Base-by-base conservation (phyloP, 345 rosid genomes). In the Raphanus raphanistrum region DNA sequence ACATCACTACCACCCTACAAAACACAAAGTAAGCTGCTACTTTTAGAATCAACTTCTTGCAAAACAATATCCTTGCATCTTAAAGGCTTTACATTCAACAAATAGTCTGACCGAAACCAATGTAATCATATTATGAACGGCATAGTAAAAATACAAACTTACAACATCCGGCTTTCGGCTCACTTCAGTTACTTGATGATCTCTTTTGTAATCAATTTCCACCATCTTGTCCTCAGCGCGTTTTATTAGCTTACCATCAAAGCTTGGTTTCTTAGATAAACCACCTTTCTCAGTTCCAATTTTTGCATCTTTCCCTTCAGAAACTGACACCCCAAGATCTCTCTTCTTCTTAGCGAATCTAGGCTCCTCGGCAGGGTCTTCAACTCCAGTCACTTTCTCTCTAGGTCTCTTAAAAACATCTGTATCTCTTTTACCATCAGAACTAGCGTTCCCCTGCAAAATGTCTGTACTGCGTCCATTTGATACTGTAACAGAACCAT, bases 151-250 rank as follows among this genome's bases (percentile, higher is more conserved):
- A 29, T 63, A 57, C 33, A 72, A 78, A 90, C 98, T 92, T 88
- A 94, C 98, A 65, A 68, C 81, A 76, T 82, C 84, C 21, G 84
- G 86, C 52, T 78, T 87, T 35, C 68, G 78, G 59, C 79, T 73
- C 72, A 85, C 87, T 82, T 85, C 88, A 70, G 69, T 38, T 43
- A 64, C 79, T 84, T 79, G 78, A 48, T 70, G 31, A 62, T 68
- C 61, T 60, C 68, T 69, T 75, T 70, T 78, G 25, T 63, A 81
- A 68, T 82, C 84, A 60, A 6, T 68, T 52, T 78, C 81, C 25
- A 58, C 57, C 70, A 79, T 60, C 76, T 83, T 83, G 57, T 75
- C 84, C 71, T 41, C 71, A 50, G 76, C 50, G 43, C 75, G 79
- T 65, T 64, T 82, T 52, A 69, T 5, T 50, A 25, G 76, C 61